phyloP scores from a whole-genome alignment of 2,329 filamentous ascomycete genomes.

The Setomelanomma holmii region DNA sequence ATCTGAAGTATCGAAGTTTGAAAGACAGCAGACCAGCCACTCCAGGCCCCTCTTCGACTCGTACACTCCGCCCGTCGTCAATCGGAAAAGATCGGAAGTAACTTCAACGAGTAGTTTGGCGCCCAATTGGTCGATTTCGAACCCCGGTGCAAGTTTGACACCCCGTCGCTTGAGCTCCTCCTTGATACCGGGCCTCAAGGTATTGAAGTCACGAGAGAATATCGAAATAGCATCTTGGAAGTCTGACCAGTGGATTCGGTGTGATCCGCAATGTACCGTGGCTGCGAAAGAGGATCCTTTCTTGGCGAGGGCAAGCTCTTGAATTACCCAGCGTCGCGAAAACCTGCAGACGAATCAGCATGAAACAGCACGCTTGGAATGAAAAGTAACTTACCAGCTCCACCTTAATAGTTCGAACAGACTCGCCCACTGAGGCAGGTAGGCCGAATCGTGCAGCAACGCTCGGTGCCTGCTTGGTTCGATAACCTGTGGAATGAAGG shows the following conservation, averaged over 20 bases:
- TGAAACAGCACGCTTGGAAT: not conserved
- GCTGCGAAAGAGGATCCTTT: too few relatives aligned
- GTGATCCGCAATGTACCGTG: slow-evolving; percentile 7
- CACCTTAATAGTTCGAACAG: slow-evolving; percentile 4
- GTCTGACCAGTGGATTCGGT: slow-evolving; percentile 39
- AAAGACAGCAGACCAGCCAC: slow-evolving; percentile 22
- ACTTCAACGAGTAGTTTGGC: slow-evolving; percentile 17
- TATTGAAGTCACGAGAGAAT: slow-evolving; percentile 15
- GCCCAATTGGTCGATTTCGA: not conserved
- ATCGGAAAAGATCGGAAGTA: slow-evolving; percentile 20
- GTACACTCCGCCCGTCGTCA: too few relatives aligned
- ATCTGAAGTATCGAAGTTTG: slow-evolving; percentile 27
- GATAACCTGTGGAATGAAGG: slow-evolving; percentile 2
- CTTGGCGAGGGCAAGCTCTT: slow-evolving; percentile 14
- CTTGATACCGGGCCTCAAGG: not conserved
- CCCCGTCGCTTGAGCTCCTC: too few relatives aligned
- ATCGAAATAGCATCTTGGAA: slow-evolving; percentile 26
- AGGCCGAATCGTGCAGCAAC: not conserved
- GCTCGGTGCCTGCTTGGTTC: not conserved
- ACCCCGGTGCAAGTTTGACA: not conserved
- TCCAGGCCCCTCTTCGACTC: slow-evolving; percentile 21
- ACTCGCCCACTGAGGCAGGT: not conserved
- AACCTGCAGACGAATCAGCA: slow-evolving; percentile 4
- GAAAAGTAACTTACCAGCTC: not conserved
- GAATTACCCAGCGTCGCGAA: slow-evolving; percentile 16